Evolutionary conservation across 2,329 filamentous ascomycete species (phyloP).

Genomic region (Leptographium procerum): DNA sequence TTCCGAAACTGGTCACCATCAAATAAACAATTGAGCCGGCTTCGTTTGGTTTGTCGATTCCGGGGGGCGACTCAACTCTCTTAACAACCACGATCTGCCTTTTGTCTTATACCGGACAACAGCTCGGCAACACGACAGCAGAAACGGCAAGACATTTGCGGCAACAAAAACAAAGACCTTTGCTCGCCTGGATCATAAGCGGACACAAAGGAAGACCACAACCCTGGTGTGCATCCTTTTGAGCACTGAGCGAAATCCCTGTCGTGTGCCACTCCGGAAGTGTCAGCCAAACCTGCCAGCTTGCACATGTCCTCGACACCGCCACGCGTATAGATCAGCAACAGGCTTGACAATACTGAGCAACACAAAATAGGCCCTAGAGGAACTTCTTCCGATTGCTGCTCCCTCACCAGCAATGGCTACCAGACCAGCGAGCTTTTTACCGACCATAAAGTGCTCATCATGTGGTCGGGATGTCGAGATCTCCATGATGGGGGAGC

Average conservation of each 20-base stretch:
- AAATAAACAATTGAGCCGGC: not conserved
- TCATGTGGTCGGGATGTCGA: slow-evolving; percentile 67
- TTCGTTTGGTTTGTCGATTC: not conserved
- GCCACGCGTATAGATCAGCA: not conserved
- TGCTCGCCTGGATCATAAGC: no score
- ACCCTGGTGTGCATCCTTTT: not conserved
- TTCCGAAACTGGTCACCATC: not conserved
- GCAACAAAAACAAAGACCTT: not conserved
- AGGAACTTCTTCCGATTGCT: not conserved
- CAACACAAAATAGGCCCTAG: not conserved
- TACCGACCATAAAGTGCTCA: slow-evolving; percentile 83
- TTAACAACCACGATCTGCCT: not conserved
- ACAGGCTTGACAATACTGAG: not conserved
- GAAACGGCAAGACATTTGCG: not conserved
- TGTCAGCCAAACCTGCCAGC: not conserved
- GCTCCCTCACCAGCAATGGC: not conserved
- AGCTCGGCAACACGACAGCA: not conserved
- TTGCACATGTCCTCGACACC: not conserved
- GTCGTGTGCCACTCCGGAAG: not conserved
- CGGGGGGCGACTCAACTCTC: not conserved
- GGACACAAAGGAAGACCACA: no score
- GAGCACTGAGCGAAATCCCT: not conserved
- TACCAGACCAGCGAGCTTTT: slow-evolving; percentile 46
- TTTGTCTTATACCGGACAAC: not conserved
- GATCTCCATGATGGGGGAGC: slow-evolving; percentile 77